A percentile compares a stretch with the other conserved stretches of the same genome.
Evolutionary conservation across 805 yeast species (phyloP).

Genomic region (Candida maltosa): DNA sequence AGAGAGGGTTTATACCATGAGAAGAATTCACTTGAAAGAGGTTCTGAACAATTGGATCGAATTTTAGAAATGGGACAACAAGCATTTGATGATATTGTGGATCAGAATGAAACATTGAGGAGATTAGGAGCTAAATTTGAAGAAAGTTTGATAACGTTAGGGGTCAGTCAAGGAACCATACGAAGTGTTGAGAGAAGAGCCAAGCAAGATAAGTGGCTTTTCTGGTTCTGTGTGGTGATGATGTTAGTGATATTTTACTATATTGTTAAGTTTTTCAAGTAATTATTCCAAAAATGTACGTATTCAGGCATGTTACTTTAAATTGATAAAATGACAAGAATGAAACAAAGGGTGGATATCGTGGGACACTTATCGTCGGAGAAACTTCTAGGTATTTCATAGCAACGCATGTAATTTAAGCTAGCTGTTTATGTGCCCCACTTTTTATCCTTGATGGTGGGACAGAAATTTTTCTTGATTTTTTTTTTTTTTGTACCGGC

Average conservation of each 20-base stretch:
- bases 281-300: no score
- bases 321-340: no score
- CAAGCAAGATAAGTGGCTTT: conserved; percentile 80
- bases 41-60: conserved; percentile 82
- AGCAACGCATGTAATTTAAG: no score
- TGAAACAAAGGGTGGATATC: no score
- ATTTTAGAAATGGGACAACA: conserved; percentile 85
- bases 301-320: no score
- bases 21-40: conserved; percentile 56
- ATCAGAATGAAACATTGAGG: conserved; percentile 72
- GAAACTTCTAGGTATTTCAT: no score
- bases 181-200: conserved; percentile 77
- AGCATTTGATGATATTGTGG: conserved; percentile 81
- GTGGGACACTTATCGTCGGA: no score
- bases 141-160: conserved; percentile 72
- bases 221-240: conserved; percentile 67
- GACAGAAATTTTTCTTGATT: no score
- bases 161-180: conserved; percentile 84
- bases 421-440: no score
- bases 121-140: conserved; percentile 63
- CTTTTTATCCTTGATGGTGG: no score
- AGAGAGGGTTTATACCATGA: conserved; percentile 72
- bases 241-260: conserved; percentile 66
- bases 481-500: no score
- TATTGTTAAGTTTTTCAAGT: conserved; percentile 64